A percentile compares a stretch with the other conserved stretches of the same genome.
Conservation (phyloP, 2,329 filamentous ascomycete genomes). For the Alternaria conjuncta region DNA sequence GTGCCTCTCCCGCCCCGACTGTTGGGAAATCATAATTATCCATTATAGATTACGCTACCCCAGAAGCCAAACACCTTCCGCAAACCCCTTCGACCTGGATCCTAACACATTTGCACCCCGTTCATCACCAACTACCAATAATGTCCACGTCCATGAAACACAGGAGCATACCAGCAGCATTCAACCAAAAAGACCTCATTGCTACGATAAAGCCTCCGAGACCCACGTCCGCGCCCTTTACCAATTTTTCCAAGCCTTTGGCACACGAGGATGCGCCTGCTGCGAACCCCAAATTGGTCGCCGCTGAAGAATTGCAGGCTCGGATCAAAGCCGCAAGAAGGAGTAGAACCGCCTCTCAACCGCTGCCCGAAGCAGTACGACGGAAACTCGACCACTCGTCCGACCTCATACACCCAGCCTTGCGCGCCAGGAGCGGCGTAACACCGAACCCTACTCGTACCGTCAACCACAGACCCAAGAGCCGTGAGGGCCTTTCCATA, state of each 20-base stretch:
- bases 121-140: not conserved
- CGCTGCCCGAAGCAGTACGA: constrained; percentile 13
- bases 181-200: constrained; percentile 31
- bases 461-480: constrained; percentile 8
- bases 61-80: not conserved
- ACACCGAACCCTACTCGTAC: not conserved
- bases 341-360: constrained; percentile 10
- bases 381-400: constrained; percentile 18
- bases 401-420: constrained; percentile 15
- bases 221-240: constrained; percentile 29
- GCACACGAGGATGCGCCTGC: not conserved
- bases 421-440: constrained; percentile 13
- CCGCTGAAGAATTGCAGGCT: constrained; percentile 25
- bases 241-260: constrained; percentile 16
- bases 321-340: constrained; percentile 29
- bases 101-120: not conserved
- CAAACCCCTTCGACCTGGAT: not conserved
- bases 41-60: constrained; percentile 18
- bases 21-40: constrained; percentile 16
- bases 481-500: constrained; percentile 19
- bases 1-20: constrained; percentile 15
- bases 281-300: constrained; percentile 14
- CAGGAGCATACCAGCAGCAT: constrained; percentile 40
- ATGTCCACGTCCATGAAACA: constrained; percentile 45
- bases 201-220: constrained; percentile 18